Evolutionary conservation across 176 grass and related monocot species (phyloP), one percentile per base, ranked within the genome.

Genomic region (Musa schizocarpa): DNA sequence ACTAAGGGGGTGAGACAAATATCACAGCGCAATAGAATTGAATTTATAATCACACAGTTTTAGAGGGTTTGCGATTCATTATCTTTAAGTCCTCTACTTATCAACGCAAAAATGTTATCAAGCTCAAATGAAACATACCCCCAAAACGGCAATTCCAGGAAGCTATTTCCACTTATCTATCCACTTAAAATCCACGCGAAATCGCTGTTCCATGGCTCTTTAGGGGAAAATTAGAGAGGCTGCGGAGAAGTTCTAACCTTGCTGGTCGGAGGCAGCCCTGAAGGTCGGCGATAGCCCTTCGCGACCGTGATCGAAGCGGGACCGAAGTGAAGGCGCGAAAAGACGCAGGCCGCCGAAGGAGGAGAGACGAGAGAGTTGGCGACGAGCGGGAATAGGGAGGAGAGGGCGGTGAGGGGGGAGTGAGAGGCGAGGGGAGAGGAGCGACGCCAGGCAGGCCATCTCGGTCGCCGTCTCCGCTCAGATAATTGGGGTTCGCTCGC

Each of bases 401-500:
- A 25, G 9, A 50, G 68, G 68, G 16, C 68, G 4, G 34, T 6
- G 34, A 43, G 4, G 34, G 34, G 34, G 34, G 34, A 43, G 4
- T 43, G 4, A 4, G 34, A 43, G 34, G 48, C 34, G 68, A 17
- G 43, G 48, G 68, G 48, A 70, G 48, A n/a, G 16, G 48, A 70
- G 2, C 43, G 68, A 50, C 68, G 68, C 50, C 8, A 70, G 68
- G 68, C 34, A 70, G 17, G 68, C 48, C 68, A 70, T 70, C 43
- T 50, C 68, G 48, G 68, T 20, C n/a, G 26, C 26, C 65, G 34
- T 68, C 3, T 53, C 20, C 25, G 52, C 1, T 23, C 34, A 5
- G 54, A 74, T 43, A 43, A 43, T 6, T 43, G 34, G 74, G 52
- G 63, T 64, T 67, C 56, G 73, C 9, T 53, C 25, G 48, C 29